A percentile compares a stretch with the other conserved stretches of the same genome.
phyloP scores from a whole-genome alignment of 345 rosid species.

The Aegle marmelos region DNA sequence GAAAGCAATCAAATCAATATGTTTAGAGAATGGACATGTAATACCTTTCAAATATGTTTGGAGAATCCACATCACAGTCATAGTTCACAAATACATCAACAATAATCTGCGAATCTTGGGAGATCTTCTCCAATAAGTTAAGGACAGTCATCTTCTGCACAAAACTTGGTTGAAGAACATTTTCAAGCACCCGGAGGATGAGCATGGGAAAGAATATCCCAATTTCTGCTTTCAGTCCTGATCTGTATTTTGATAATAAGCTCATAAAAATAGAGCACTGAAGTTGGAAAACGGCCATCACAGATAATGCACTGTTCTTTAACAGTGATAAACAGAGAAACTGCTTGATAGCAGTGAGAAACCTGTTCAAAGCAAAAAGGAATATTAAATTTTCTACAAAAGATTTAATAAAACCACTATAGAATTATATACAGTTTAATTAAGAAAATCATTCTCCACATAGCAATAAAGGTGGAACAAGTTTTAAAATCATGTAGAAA shows the following conservation, averaged over 20 bases:
- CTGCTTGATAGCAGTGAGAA: conserved; percentile 79
- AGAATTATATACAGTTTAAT: neutral
- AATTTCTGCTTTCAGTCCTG: conserved; percentile 81
- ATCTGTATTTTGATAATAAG: conserved; percentile 77
- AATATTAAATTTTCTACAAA: conserved; percentile 4
- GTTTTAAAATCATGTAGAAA: neutral
- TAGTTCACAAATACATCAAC: conserved; percentile 93
- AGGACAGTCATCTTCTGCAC: conserved; percentile 95
- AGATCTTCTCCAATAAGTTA: conserved; percentile 74
- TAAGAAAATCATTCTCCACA: neutral
- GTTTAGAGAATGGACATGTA: conserved; percentile 5
- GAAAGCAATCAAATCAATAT: too few species aligned
- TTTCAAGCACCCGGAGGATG: conserved; percentile 88
- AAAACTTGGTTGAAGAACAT: conserved; percentile 96
- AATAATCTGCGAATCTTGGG: conserved; percentile 71
- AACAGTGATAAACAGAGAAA: conserved; percentile 87
- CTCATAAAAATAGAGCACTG: conserved; percentile 84
- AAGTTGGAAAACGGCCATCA: conserved; percentile 94
- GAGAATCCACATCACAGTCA: conserved; percentile 93
- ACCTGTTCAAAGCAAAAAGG: conserved; percentile 49
- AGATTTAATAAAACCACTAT: neutral
- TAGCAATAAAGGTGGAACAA: neutral
- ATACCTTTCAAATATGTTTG: conserved; percentile 96
- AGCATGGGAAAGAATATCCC: conserved; percentile 98
- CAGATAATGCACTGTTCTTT: conserved; percentile 92